Conservation (phyloP, 805 yeast species). For the Ogataea allantospora region DNA sequence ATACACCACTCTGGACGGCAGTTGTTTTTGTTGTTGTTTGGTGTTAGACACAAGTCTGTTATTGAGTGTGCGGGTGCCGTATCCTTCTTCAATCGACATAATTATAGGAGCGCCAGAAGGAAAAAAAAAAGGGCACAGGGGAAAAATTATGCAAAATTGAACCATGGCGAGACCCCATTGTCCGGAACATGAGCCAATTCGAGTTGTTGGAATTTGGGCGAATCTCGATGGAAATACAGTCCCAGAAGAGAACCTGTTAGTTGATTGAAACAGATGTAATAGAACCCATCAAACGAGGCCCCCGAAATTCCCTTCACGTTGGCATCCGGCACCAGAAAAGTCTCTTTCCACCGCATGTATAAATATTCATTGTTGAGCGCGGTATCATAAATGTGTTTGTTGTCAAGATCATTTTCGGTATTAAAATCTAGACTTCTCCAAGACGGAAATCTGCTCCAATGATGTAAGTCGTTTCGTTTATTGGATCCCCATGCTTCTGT, state of each 20-base stretch:
- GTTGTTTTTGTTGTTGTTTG: conserved; percentile 16
- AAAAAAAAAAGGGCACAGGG: conserved; percentile 9
- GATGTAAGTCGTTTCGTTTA: conserved; percentile 52
- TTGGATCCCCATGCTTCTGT: conserved; percentile 54
- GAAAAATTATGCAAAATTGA: conserved; percentile 22
- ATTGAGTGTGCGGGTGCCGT: conserved; percentile 16
- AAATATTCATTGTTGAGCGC: conserved; percentile 45
- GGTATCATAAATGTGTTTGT: conserved; percentile 26
- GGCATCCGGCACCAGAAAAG: conserved; percentile 80
- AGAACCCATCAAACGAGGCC: conserved; percentile 91
- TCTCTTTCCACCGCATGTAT: conserved; percentile 95
- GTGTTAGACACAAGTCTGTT: conserved; percentile 11
- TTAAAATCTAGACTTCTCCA: conserved; percentile 35
- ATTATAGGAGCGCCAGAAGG: conserved; percentile 14
- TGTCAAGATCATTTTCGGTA: conserved; percentile 30
- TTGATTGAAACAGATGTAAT: conserved; percentile 82
- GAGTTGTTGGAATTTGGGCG: conserved; percentile 77
- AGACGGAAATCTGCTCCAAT: conserved; percentile 55
- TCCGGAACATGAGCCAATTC: conserved; percentile 57
- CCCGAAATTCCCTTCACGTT: conserved; percentile 56
- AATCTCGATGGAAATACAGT: conserved; percentile 74
- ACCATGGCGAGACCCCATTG: conserved; percentile 40
- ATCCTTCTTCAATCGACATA: conserved; percentile 17
- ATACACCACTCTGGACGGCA: conserved; percentile 34
- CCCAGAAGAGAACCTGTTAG: conserved; percentile 74